Percentiles rank a stretch among this genome's conserved stretches.
phyloP scores from a whole-genome alignment of 768 basidiomycete species.

The Pulveroboletus sp. region DNA sequence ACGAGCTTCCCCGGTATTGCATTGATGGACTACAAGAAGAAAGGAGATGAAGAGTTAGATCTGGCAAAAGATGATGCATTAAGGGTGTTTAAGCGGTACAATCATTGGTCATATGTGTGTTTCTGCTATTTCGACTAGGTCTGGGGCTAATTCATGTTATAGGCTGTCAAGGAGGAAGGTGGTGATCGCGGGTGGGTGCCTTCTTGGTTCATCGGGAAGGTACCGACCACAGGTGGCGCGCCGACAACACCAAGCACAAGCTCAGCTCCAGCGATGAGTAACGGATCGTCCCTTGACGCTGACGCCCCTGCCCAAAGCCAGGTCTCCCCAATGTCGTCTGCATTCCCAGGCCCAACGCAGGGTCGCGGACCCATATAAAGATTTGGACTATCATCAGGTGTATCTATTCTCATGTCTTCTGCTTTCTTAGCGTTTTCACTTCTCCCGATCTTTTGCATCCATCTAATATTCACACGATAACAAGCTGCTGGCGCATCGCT shows the following conservation, averaged over 20 bases:
- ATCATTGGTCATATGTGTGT: constrained; percentile 92
- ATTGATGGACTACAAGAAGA: constrained; percentile 93
- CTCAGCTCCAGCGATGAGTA: constrained; percentile 32
- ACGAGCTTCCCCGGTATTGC: constrained; percentile 96
- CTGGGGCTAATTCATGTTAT: constrained; percentile 7
- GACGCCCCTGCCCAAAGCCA: constrained; percentile 45
- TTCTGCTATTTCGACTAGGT: constrained; percentile 1
- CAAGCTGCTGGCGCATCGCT: constrained; percentile 19
- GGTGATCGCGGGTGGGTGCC: constrained; percentile 98
- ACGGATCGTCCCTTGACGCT: constrained; percentile 29
- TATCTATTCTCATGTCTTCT: constrained; percentile 21
- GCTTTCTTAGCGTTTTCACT: constrained; percentile 15
- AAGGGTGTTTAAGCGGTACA: constrained; percentile 95
- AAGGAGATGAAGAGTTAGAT: constrained; percentile 89
- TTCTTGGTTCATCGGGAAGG: constrained; percentile 95
- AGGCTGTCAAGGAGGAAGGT: constrained; percentile 91
- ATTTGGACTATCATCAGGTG: constrained; percentile 10
- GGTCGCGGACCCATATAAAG: constrained; percentile 20
- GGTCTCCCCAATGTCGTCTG: constrained; percentile 78
- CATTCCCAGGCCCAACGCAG: constrained; percentile 50
- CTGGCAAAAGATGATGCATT: constrained; percentile 84
- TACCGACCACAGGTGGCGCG: constrained; percentile 41
- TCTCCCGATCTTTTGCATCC: constrained; percentile 16
- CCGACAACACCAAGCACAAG: constrained; percentile 49
- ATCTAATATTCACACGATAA: constrained; percentile 20